A percentile compares a stretch with the other conserved stretches of the same genome.
phyloP scores from a whole-genome alignment of 306 rosid genomes.

The Ziziphus jujuba region DNA sequence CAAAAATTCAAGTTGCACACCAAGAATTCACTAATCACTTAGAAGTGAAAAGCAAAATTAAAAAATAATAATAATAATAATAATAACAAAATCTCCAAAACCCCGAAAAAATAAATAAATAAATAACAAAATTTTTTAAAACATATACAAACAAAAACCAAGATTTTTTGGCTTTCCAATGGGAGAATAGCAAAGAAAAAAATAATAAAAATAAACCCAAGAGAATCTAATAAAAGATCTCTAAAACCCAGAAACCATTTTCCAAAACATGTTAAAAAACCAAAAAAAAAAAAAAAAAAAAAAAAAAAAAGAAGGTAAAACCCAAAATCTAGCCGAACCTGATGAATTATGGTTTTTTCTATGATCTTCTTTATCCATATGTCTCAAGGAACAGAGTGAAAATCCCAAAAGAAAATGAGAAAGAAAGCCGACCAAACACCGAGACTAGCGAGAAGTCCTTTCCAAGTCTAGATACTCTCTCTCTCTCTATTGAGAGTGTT shows the following conservation, averaged over 20 bases:
- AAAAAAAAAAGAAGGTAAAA: not conserved
- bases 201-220: not conserved
- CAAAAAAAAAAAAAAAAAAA: not conserved
- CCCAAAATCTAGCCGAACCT: slow-evolving; percentile 12
- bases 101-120: not conserved
- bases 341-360: not conserved
- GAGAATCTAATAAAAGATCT: not conserved
- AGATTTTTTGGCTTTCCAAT: not conserved
- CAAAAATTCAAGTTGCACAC: slow-evolving; percentile 4
- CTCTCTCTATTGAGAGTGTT: too few species aligned
- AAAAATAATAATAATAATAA: too few species aligned
- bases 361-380: slow-evolving; percentile 38
- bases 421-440: not conserved
- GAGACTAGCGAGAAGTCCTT: too few species aligned
- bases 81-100: not conserved
- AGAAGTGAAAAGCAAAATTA: not conserved
- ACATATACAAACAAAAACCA: not conserved
- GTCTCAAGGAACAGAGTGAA: not conserved
- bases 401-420: not conserved
- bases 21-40: not conserved
- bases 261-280: not conserved
- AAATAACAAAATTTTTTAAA: not conserved
- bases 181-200: not conserved
- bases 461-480: too few species aligned
- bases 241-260: slow-evolving; percentile 15